Evolutionary conservation across 179 eudicot species (phyloP).

Genomic region (Beta lomatogona): DNA sequence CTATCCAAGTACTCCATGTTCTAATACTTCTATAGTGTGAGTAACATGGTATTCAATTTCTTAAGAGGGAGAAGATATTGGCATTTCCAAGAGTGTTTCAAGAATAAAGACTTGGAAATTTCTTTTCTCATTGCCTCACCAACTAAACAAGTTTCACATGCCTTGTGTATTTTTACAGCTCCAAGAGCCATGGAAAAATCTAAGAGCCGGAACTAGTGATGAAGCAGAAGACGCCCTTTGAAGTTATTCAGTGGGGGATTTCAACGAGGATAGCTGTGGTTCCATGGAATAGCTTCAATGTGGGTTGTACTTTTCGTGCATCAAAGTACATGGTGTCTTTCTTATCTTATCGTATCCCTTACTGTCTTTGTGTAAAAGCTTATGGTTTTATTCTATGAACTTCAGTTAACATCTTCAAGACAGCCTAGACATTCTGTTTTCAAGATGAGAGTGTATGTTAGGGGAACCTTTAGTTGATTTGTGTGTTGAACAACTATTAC

Average conservation of each 20-base stretch:
- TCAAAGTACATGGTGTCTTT: constrained; percentile 18
- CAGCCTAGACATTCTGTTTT: constrained; percentile 25
- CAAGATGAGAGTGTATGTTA: constrained; percentile 32
- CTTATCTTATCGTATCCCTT: constrained; percentile 6
- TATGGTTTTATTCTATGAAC: constrained; percentile 11
- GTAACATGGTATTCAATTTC: too few relatives aligned
- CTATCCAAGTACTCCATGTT: too few relatives aligned
- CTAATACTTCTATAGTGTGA: too few relatives aligned
- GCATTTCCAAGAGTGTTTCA: not conserved
- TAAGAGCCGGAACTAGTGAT: constrained; percentile 52
- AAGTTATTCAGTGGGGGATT: not conserved
- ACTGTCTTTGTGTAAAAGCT: constrained; percentile 14
- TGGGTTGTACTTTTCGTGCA: constrained; percentile 26
- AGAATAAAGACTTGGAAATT: not conserved
- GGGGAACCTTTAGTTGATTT: constrained; percentile 25
- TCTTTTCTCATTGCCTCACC: not conserved
- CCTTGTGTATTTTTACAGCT: constrained; percentile 52
- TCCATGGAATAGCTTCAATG: constrained; percentile 9
- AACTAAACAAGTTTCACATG: not conserved
- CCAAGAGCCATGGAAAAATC: constrained; percentile 88
- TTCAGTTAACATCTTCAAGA: constrained; percentile 16
- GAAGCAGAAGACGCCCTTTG: not conserved
- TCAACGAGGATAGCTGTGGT: constrained; percentile 16
- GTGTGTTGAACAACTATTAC: constrained; percentile 26
- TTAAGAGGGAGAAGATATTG: too few relatives aligned